phyloP scores from a whole-genome alignment of 306 rosid genomes.

The Hylodesmum podocarpum region DNA sequence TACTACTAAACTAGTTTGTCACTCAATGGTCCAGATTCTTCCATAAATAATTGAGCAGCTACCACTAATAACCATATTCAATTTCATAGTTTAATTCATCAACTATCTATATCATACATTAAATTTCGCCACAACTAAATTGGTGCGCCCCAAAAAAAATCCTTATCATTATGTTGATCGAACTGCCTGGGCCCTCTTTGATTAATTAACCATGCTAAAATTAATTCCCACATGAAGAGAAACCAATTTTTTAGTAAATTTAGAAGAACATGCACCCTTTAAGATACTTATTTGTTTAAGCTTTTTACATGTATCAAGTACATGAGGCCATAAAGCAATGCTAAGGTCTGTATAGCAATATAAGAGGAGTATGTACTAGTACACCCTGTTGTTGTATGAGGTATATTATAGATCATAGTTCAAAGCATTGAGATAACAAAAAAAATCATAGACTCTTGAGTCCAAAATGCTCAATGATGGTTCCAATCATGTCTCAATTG shows the following conservation, averaged over 20 bases:
- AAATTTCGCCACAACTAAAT: constrained; percentile 25
- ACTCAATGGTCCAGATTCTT: constrained; percentile 12
- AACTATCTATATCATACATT: constrained; percentile 28
- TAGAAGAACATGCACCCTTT: constrained; percentile 5
- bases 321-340: background rate
- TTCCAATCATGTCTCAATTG: background rate
- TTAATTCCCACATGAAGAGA: background rate
- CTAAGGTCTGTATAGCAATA: background rate
- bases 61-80: background rate
- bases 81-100: constrained; percentile 15
- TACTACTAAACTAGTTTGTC: background rate
- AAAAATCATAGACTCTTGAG: background rate
- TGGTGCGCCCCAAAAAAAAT: constrained; percentile 1
- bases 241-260: background rate
- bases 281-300: background rate
- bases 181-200: background rate
- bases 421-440: background rate
- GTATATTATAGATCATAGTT: background rate
- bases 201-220: background rate
- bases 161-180: constrained; percentile 9
- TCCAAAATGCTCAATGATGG: constrained; percentile 28
- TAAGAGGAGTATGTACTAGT: constrained; percentile 15
- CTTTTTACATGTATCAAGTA: background rate
- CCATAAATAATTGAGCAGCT: constrained; percentile 24
- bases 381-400: background rate